phyloP scores from a whole-genome alignment of 768 basidiomycete genomes.

The Tephrocybe sp. region DNA sequence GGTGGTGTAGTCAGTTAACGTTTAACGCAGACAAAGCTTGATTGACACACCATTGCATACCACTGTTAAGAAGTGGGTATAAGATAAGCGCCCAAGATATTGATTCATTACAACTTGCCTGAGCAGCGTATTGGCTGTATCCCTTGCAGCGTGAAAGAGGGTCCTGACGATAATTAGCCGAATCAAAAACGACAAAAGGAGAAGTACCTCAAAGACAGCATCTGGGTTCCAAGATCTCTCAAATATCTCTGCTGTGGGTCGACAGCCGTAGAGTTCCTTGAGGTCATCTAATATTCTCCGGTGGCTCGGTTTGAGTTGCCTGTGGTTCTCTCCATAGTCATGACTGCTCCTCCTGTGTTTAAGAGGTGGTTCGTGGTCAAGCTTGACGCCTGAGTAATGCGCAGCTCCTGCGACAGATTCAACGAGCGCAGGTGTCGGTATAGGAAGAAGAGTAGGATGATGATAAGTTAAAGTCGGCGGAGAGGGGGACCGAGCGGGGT shows the following conservation, averaged over 20 bases:
- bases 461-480: constrained; percentile 50
- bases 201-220: constrained; percentile 53
- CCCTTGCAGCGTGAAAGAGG: constrained; percentile 51
- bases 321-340: constrained; percentile 31
- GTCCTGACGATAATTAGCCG: constrained; percentile 33
- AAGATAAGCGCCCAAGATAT: background rate
- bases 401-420: constrained; percentile 62
- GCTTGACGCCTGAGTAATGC: constrained; percentile 56
- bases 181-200: background rate
- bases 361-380: constrained; percentile 33
- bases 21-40: background rate
- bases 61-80: constrained; percentile 32
- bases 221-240: constrained; percentile 52
- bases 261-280: constrained; percentile 54
- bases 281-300: constrained; percentile 55
- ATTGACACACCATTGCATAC: constrained; percentile 48
- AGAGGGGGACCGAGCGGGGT: constrained; percentile 30
- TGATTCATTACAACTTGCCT: constrained; percentile 43
- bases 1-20: constrained; percentile 7
- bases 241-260: constrained; percentile 54
- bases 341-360: constrained; percentile 39
- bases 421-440: constrained; percentile 53
- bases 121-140: constrained; percentile 50
- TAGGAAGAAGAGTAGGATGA: constrained; percentile 40
- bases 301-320: constrained; percentile 41